Evolutionary conservation across 2,329 filamentous ascomycete species (phyloP).

Genomic region (Thielaviopsis musarum): DNA sequence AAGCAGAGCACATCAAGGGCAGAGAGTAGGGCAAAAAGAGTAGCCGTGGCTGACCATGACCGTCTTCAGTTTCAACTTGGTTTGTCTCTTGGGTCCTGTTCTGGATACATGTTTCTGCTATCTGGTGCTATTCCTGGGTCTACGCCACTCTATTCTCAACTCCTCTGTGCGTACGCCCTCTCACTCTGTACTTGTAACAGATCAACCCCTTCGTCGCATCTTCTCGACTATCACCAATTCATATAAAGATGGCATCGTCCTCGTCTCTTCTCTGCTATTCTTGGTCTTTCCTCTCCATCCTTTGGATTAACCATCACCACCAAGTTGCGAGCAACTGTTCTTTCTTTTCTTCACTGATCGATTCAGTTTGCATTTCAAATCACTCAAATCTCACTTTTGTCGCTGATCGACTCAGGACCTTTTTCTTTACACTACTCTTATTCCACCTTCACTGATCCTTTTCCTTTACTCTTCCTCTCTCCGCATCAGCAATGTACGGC

Average conservation of each 20-base stretch:
- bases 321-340: slow-evolving; percentile 4
- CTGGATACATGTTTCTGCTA: no score
- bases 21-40: no score
- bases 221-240: not conserved
- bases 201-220: not conserved
- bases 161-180: no score
- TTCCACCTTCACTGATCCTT: not conserved
- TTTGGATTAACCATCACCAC: not conserved
- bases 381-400: not conserved
- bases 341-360: slow-evolving; percentile 1
- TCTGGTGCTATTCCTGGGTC: no score
- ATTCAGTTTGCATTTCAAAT: not conserved
- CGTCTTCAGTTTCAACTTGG: no score
- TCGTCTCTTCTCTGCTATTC: not conserved
- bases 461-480: not conserved
- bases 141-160: no score
- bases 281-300: not conserved
- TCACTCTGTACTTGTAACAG: no score
- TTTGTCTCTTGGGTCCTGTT: no score
- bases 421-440: no score
- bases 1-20: no score
- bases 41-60: no score
- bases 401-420: not conserved
- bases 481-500: slow-evolving; percentile 1
- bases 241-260: not conserved